Percentiles rank a stretch among this genome's conserved stretches.
phyloP scores from a whole-genome alignment of 495 filamentous ascomycete genomes.

The Xylaria nigripes region DNA sequence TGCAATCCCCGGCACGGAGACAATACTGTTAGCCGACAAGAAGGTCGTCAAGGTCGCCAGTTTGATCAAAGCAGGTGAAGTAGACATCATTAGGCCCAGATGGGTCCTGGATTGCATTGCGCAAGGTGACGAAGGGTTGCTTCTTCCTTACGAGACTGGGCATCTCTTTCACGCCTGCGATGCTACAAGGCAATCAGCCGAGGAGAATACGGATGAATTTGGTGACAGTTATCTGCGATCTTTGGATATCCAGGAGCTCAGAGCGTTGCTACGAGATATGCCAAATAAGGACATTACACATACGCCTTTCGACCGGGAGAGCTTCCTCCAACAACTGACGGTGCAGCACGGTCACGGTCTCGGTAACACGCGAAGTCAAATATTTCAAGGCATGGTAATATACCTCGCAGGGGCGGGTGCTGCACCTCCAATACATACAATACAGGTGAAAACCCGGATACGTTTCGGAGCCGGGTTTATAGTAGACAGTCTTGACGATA shows the following conservation, averaged over 20 bases:
- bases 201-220: constrained; percentile 59
- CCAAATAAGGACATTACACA: constrained; percentile 19
- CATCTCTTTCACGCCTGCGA: constrained; percentile 42
- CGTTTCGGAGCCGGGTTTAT: constrained; percentile 57
- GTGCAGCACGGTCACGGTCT: constrained; percentile 45
- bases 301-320: constrained; percentile 25
- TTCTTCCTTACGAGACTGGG: constrained; percentile 63
- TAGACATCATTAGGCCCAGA: constrained; percentile 64
- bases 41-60: constrained; percentile 81
- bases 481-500: constrained; percentile 37
- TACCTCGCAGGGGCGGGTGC: constrained; percentile 39
- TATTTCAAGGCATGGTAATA: constrained; percentile 57
- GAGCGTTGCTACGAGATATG: constrained; percentile 45
- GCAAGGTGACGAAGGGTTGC: constrained; percentile 50
- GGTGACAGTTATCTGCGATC: constrained; percentile 80
- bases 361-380: constrained; percentile 46
- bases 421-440: constrained; percentile 14
- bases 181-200: constrained; percentile 21
- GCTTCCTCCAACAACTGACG: constrained; percentile 48
- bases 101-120: constrained; percentile 81
- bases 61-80: constrained; percentile 58
- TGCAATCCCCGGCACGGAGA: constrained; percentile 49
- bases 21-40: constrained; percentile 71
- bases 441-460: constrained; percentile 39
- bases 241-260: constrained; percentile 56